Conservation (phyloP, 1,139 yeast species). For the Suhomyces terraborum region DNA sequence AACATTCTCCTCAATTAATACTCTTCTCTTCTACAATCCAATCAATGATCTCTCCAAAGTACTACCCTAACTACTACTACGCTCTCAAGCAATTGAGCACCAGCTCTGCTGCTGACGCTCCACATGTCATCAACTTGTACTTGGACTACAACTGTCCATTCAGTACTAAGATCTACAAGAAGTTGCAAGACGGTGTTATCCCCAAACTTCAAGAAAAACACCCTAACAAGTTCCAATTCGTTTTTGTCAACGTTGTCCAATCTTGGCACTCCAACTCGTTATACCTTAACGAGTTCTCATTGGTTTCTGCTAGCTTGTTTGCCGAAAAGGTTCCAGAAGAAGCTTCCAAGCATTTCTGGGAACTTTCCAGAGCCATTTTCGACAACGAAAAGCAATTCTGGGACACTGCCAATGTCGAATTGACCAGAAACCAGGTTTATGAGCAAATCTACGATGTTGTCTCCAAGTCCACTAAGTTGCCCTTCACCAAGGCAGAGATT, state of each 20-base stretch:
- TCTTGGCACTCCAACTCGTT: conserved; percentile 86
- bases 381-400: conserved; percentile 54
- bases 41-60: conserved; percentile 45
- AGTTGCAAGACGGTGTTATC: conserved; percentile 53
- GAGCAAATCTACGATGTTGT: conserved; percentile 57
- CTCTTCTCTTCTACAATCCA: neutral
- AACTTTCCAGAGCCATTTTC: conserved; percentile 57
- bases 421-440: conserved; percentile 60
- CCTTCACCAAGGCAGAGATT: conserved; percentile 40
- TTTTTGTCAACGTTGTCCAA: conserved; percentile 69
- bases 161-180: conserved; percentile 63
- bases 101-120: conserved; percentile 23
- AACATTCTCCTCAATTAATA: neutral
- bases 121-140: conserved; percentile 51
- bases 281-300: conserved; percentile 67
- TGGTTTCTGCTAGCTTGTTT: conserved; percentile 63
- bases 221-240: conserved; percentile 57
- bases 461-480: conserved; percentile 32
- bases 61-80: conserved; percentile 40
- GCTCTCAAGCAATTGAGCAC: conserved; percentile 24
- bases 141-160: conserved; percentile 82
- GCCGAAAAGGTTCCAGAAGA: conserved; percentile 37
- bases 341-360: conserved; percentile 56
- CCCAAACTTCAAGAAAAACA: conserved; percentile 52
- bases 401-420: conserved; percentile 59